Evolutionary conservation across 2,329 filamentous ascomycete genomes (phyloP).

Genomic region (Pyrenophora tritici-repentis): DNA sequence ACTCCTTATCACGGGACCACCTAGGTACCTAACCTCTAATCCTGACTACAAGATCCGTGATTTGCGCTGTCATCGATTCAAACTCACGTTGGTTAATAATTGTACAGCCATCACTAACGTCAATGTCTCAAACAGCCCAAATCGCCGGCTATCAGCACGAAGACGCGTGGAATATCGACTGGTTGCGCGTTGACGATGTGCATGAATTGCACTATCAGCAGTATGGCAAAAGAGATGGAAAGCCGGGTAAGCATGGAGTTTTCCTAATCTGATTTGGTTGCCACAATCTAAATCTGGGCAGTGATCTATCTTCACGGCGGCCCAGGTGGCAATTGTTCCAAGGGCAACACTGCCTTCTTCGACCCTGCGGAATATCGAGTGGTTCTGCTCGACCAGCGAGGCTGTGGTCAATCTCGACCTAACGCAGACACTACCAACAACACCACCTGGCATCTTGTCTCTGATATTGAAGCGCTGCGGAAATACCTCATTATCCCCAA

Average conservation of each 20-base stretch:
- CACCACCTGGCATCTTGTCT: constrained; percentile 52
- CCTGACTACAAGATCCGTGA: too few relatives aligned
- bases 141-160: constrained; percentile 38
- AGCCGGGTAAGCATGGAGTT: constrained; percentile 37
- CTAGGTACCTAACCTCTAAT: neutral
- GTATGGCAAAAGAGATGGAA: constrained; percentile 47
- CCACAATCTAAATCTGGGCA: constrained; percentile 4
- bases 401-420: constrained; percentile 52
- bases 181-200: constrained; percentile 40
- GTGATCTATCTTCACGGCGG: constrained; percentile 54
- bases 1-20: constrained; percentile 2
- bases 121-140: constrained; percentile 21
- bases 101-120: neutral
- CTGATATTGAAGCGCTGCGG: constrained; percentile 54
- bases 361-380: constrained; percentile 52
- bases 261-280: neutral
- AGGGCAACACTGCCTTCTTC: constrained; percentile 50
- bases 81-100: neutral
- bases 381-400: constrained; percentile 56
- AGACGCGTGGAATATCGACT: constrained; percentile 42
- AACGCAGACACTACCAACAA: constrained; percentile 50
- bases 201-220: constrained; percentile 49
- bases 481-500: constrained; percentile 49
- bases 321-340: constrained; percentile 47
- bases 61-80: neutral